Evolutionary conservation across 2,329 filamentous ascomycete genomes (phyloP), one percentile per base, ranked within the genome.

Genomic region (Didymella sp.): DNA sequence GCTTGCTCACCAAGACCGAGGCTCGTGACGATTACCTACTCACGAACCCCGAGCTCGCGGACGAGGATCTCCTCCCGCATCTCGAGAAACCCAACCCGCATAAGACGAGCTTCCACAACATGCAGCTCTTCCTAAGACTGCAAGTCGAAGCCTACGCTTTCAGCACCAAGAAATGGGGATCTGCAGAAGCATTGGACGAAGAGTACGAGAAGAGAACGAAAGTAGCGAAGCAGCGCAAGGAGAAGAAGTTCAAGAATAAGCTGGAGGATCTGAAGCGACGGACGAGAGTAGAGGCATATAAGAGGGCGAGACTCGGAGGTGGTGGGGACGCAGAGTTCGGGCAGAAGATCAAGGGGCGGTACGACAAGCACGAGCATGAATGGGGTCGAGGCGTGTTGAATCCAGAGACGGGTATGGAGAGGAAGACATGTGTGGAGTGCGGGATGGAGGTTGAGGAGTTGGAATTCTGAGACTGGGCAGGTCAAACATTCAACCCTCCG

Each of bases 81-180:
- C 83, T 99, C 8, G 89, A 90, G 51, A 88, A 89, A 30, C 94
- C 95, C 1, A 99, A 99, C 69, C 95, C 95, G 0, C 95, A 97
- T 78, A 97, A 97, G 75, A 87, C 90, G 0, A 92, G 93, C 56
- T 99, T 92, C 91, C 92, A 97, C 76, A 92, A 96, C 80, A 99
- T 99, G 95, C 96, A 96, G 89, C 84, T 99, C 2, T 99, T 95
- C 73, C 82, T 99, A 21, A 89, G 95, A 0, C 96, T 87, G 59
- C 95, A 99, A 73, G 91, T 99, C 2, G 95, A 99, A 73, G 92
- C 92, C 54, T 97, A 97, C 72, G 95, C 94, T 0, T 89, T 98
- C 68, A 86, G 80, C 0, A 77, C 84, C 1, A 87, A 86, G 63
- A 97, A 97, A 79, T 99, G 95, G 95, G 95, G 95, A 0, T 92